Percentiles rank a stretch among this genome's conserved stretches.
Evolutionary conservation across 2,329 filamentous ascomycete species (phyloP).

Genomic region (Aspergillus persii): DNA sequence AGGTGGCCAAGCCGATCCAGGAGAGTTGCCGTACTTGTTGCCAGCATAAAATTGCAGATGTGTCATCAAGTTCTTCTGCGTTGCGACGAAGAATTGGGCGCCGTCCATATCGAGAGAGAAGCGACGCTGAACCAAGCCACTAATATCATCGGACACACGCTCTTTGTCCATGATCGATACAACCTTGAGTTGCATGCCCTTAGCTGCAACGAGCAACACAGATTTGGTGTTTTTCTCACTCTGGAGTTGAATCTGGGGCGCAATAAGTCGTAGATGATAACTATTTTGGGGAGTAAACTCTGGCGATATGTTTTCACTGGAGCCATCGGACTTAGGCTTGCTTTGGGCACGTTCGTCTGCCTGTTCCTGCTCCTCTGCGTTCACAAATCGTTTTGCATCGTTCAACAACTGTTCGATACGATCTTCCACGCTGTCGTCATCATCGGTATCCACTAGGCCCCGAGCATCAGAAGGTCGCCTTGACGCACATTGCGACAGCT

Average conservation of each 20-base stretch:
- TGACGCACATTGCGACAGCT: conserved; percentile 30
- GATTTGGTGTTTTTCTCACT: conserved; percentile 98
- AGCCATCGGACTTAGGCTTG: conserved; percentile 45
- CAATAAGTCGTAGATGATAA: conserved; percentile 92
- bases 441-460: conserved; percentile 49
- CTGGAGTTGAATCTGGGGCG: conserved; percentile 95
- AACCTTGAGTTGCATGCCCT: conserved; percentile 97
- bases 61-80: conserved; percentile 84
- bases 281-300: conserved; percentile 90
- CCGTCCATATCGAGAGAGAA: conserved; percentile 97
- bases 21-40: conserved; percentile 83
- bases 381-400: conserved; percentile 79
- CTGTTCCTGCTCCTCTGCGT: conserved; percentile 60
- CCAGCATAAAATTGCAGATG: conserved; percentile 91
- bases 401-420: conserved; percentile 81
- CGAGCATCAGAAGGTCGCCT: conserved; percentile 28
- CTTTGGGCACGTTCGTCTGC: conserved; percentile 42
- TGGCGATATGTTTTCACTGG: conserved; percentile 73
- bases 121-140: conserved; percentile 88
- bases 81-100: conserved; percentile 96
- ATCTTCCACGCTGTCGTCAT: conserved; percentile 71
- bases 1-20: conserved; percentile 87
- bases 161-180: conserved; percentile 98
- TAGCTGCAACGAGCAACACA: conserved; percentile 93
- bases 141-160: conserved; percentile 86